Percentiles rank a stretch among this genome's conserved stretches.
These are phyloP conservation scores for Forsythia viridissima DNA, from an alignment of 257 asterid species.

Conservation along the genomic window DNA sequence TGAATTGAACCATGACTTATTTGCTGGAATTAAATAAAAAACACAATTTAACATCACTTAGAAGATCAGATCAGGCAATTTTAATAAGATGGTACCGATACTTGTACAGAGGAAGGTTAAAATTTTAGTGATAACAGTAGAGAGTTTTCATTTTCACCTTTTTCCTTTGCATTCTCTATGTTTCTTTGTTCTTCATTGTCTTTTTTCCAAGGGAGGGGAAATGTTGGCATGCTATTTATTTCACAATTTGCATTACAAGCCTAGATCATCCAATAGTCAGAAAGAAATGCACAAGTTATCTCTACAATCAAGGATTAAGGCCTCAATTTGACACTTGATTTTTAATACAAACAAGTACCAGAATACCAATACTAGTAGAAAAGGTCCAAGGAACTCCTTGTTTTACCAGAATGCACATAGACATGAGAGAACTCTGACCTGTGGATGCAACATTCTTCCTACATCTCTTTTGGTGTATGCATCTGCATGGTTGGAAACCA, in stretches of 20 bases:
- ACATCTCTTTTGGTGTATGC: conserved; percentile 26
- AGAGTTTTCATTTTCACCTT: not conserved
- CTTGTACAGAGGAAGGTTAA: not conserved
- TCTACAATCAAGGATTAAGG: not conserved
- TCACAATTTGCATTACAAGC: not conserved
- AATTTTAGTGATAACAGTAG: not conserved
- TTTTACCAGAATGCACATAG: conserved; percentile 9
- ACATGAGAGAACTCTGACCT: conserved; percentile 47
- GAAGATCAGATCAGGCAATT: not conserved
- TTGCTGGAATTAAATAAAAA: not conserved
- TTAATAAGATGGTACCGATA: not conserved
- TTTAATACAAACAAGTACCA: not conserved
- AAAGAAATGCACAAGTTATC: not conserved
- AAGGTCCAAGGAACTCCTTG: not conserved
- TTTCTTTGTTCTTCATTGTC: not conserved
- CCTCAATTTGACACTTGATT: not conserved
- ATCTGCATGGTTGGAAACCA: conserved; percentile 20
- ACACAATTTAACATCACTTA: not conserved
- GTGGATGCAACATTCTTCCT: conserved; percentile 39
- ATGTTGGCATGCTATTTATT: not conserved
- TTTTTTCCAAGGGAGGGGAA: not conserved
- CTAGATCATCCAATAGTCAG: not conserved
- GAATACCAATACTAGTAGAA: not conserved
- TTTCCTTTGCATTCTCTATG: not conserved
- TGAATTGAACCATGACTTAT: not conserved